These are phyloP conservation scores for Beta vulgaris DNA, from an alignment of 148 eudicot genomes.

Conservation along the genomic window DNA sequence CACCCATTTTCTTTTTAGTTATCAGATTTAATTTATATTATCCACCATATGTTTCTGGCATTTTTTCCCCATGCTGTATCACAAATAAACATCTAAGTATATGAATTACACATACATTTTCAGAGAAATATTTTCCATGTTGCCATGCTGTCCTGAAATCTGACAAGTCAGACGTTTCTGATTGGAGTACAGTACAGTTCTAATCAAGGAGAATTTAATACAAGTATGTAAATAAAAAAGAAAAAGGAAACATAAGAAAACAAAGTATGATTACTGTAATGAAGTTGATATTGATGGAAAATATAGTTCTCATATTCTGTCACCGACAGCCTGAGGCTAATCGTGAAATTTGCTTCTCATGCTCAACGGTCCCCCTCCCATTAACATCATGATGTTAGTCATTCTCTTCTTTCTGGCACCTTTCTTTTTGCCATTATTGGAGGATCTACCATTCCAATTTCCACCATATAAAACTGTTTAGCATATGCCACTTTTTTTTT, in stretches of 20 bases:
- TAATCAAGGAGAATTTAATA: background rate
- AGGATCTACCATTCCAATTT: background rate
- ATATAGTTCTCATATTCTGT: background rate
- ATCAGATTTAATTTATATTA: background rate
- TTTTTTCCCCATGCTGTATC: background rate
- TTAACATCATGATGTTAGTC: background rate
- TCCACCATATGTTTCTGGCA: background rate
- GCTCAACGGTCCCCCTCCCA: background rate
- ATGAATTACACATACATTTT: background rate
- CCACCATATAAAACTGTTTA: background rate
- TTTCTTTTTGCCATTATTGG: slow-evolving; percentile 4
- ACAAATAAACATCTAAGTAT: background rate
- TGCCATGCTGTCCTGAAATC: background rate
- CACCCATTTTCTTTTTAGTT: background rate
- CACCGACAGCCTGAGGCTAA: slow-evolving; percentile 20
- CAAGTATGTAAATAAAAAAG: background rate
- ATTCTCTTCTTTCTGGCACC: slow-evolving; percentile 2
- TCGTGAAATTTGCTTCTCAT: slow-evolving; percentile 6
- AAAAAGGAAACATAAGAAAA: background rate
- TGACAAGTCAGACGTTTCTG: background rate
- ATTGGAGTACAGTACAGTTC: slow-evolving; percentile 2
- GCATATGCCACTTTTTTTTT: background rate
- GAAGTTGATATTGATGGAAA: slow-evolving; percentile 1
- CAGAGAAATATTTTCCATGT: background rate
- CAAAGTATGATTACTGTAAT: background rate